Evolutionary conservation across 805 yeast species (phyloP).

Genomic region (Kazachstania kunashirensis): DNA sequence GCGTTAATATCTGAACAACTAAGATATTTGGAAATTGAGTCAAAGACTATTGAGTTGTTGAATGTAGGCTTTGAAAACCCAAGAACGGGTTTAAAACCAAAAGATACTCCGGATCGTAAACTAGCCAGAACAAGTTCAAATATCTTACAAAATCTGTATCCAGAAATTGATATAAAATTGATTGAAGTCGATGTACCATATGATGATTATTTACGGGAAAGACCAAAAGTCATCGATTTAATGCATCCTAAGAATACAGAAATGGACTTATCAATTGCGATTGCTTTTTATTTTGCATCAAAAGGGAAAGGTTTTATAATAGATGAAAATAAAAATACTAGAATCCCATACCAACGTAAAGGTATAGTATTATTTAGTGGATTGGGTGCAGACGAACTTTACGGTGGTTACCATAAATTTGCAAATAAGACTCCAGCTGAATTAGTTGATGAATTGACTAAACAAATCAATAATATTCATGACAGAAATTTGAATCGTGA

Average conservation of each 20-base stretch:
- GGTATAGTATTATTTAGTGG: slow-evolving; percentile 80
- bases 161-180: slow-evolving; percentile 36
- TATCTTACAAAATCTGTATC: slow-evolving; percentile 38
- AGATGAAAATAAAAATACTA: background rate
- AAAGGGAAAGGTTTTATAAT: slow-evolving; percentile 37
- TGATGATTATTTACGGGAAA: slow-evolving; percentile 46
- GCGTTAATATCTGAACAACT: slow-evolving; percentile 33
- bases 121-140: slow-evolving; percentile 58
- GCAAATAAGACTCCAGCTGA: slow-evolving; percentile 35
- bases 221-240: slow-evolving; percentile 44
- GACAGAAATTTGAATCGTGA: slow-evolving; percentile 81
- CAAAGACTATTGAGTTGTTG: slow-evolving; percentile 63
- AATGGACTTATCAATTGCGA: slow-evolving; percentile 92
- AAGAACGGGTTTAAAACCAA: slow-evolving; percentile 50
- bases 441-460: slow-evolving; percentile 49
- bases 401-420: slow-evolving; percentile 92
- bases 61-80: slow-evolving; percentile 92
- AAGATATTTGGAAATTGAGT: slow-evolving; percentile 9
- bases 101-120: slow-evolving; percentile 76
- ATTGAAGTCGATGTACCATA: slow-evolving; percentile 69
- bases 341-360: slow-evolving; percentile 36
- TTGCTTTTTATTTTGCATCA: slow-evolving; percentile 90
- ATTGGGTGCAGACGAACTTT: slow-evolving; percentile 92
- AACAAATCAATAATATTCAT: slow-evolving; percentile 67
- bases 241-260: slow-evolving; percentile 84